Conservation (phyloP, 2,329 filamentous ascomycete genomes). For the Chaetothyriales sp. region DNA sequence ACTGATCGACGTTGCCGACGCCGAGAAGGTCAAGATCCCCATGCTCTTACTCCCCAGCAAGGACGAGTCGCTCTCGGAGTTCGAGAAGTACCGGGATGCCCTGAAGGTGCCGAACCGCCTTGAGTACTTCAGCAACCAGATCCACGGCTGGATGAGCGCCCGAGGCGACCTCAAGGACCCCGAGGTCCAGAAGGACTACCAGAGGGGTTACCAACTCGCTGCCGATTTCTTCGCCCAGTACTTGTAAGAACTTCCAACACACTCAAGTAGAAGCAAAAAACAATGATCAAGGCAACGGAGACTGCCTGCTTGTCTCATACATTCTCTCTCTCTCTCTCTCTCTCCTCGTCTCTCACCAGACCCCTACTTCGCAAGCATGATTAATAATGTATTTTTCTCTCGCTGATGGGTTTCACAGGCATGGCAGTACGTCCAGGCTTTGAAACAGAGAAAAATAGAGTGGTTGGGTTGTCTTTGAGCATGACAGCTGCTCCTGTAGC, state of each 20-base stretch:
- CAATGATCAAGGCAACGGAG: neutral
- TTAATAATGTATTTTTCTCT: neutral
- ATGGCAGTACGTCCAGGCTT: too few species aligned
- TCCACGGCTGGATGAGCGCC: constrained; percentile 37
- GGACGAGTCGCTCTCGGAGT: constrained; percentile 41
- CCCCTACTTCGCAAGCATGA: neutral
- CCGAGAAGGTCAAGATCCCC: constrained; percentile 41
- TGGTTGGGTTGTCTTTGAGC: too few species aligned
- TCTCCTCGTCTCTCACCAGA: neutral
- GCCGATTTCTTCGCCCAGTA: constrained; percentile 30
- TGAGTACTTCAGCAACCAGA: constrained; percentile 31
- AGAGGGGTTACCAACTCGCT: constrained; percentile 29
- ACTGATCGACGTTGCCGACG: constrained; percentile 47
- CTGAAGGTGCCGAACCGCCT: constrained; percentile 29
- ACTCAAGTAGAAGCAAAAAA: neutral
- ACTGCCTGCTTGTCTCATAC: neutral
- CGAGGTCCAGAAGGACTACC: constrained; percentile 30
- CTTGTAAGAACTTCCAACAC: constrained; percentile 19
- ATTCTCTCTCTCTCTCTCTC: neutral
- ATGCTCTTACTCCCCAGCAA: constrained; percentile 44
- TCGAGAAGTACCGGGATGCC: constrained; percentile 27
- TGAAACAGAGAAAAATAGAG: too few species aligned
- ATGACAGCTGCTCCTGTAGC: too few species aligned
- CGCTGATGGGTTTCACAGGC: too few species aligned
- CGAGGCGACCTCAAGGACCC: constrained; percentile 27